Evolutionary conservation across 495 filamentous ascomycete genomes (phyloP).

Genomic region (Lindgomyces ingoldianus): DNA sequence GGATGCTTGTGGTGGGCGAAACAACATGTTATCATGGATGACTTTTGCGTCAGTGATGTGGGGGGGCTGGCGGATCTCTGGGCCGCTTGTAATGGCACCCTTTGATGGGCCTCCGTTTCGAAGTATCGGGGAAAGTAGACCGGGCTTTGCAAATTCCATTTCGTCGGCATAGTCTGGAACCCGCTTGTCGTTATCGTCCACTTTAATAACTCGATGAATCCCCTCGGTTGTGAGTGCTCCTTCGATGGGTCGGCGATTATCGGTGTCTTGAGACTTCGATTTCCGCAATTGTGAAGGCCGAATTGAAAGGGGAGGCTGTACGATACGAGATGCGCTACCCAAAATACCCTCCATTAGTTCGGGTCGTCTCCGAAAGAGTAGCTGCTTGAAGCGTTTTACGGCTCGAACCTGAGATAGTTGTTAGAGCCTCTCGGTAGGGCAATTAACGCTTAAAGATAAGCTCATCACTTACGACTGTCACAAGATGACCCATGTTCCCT

Average conservation of each 20-base stretch:
- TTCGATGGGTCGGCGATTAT: constrained; percentile 54
- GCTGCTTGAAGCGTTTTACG: constrained; percentile 78
- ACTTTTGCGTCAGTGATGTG: constrained; percentile 9
- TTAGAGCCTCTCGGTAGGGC: background rate
- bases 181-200: constrained; percentile 37
- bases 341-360: constrained; percentile 59
- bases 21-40: constrained; percentile 20
- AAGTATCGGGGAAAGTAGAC: background rate
- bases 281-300: constrained; percentile 47
- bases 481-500: constrained; percentile 74
- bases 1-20: constrained; percentile 13
- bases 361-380: constrained; percentile 51
- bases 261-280: constrained; percentile 53
- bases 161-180: constrained; percentile 36
- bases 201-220: constrained; percentile 47
- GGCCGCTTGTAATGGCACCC: background rate
- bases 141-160: constrained; percentile 2
- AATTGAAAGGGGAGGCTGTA: constrained; percentile 61
- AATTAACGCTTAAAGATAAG: background rate
- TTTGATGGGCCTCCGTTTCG: background rate
- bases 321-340: constrained; percentile 56
- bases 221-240: constrained; percentile 54
- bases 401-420: constrained; percentile 73
- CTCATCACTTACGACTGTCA: constrained; percentile 70
- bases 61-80: background rate